A percentile compares a stretch with the other conserved stretches of the same genome.
phyloP scores from a whole-genome alignment of 192 early-diverging fungal genomes.

The Coemansia furcata region DNA sequence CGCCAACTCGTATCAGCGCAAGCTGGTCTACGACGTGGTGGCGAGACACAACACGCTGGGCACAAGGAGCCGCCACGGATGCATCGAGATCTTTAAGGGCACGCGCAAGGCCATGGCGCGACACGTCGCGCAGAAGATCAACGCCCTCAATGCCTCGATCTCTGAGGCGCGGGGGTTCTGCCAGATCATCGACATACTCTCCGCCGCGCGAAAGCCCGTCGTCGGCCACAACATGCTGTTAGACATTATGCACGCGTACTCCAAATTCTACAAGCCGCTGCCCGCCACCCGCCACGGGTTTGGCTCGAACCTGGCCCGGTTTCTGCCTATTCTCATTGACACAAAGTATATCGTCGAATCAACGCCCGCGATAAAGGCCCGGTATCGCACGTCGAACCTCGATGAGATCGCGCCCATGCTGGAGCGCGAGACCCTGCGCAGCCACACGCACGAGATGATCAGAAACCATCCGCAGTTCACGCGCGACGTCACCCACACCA shows the following conservation, averaged over 20 bases:
- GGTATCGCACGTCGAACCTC: constrained; percentile 35
- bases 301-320: constrained; percentile 57
- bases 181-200: constrained; percentile 74
- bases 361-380: constrained; percentile 29
- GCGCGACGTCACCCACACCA: constrained; percentile 49
- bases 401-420: constrained; percentile 46
- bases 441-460: constrained; percentile 8
- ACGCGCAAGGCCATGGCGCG: constrained; percentile 37
- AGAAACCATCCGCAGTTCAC: constrained; percentile 56
- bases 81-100: constrained; percentile 44
- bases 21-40: constrained; percentile 79
- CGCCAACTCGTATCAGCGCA: constrained; percentile 63
- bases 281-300: constrained; percentile 68
- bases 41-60: constrained; percentile 43
- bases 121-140: constrained; percentile 19
- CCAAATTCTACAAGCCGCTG: constrained; percentile 72
- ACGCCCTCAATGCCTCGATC: constrained; percentile 44
- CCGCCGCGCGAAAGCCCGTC: constrained; percentile 68
- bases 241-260: constrained; percentile 78
- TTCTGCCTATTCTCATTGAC: constrained; percentile 55
- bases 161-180: constrained; percentile 66
- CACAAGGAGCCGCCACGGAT: constrained; percentile 31
- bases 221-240: constrained; percentile 89
- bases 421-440: constrained; percentile 10
- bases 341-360: constrained; percentile 54